Percentiles rank a stretch among this genome's conserved stretches.
phyloP scores from a whole-genome alignment of 805 yeast genomes.

The Candida argentea region DNA sequence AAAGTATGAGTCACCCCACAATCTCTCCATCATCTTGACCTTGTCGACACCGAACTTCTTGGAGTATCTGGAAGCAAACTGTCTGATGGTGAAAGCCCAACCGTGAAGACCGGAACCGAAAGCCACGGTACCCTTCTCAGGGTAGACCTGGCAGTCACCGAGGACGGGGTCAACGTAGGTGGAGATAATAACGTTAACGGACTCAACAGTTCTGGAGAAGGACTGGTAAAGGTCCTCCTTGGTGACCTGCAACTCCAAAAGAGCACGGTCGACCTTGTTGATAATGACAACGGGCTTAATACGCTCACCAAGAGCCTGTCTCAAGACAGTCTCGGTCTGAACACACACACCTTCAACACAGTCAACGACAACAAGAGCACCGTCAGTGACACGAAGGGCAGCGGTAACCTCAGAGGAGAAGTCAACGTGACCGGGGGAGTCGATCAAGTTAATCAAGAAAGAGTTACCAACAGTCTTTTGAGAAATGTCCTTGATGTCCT shows the following conservation, averaged over 20 bases:
- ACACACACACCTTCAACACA: conserved; percentile 99
- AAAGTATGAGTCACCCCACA: conserved; percentile 99
- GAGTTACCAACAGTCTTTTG: conserved; percentile 90
- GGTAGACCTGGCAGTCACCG: conserved; percentile 98
- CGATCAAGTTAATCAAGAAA: conserved; percentile 95
- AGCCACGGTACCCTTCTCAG: conserved; percentile 98
- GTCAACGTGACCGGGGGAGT: conserved; percentile 99
- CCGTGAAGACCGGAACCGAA: conserved; percentile 99
- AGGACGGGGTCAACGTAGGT: conserved; percentile 84
- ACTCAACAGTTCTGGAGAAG: conserved; percentile 97
- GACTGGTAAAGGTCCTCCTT: conserved; percentile 99
- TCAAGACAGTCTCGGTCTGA: conserved; percentile 98
- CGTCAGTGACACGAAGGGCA: conserved; percentile 99
- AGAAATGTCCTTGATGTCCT: conserved; percentile 79
- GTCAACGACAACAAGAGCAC: conserved; percentile 99
- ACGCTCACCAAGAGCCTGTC: conserved; percentile 99
- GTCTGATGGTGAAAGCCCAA: conserved; percentile 99
- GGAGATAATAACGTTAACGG: conserved; percentile 96
- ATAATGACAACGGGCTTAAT: conserved; percentile 97
- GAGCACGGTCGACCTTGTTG: conserved; percentile 99
- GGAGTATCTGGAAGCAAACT: conserved; percentile 95
- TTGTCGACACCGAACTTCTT: conserved; percentile 99
- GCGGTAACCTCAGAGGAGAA: conserved; percentile 99
- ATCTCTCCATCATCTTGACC: conserved; percentile 95
- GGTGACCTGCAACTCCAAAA: conserved; percentile 95